These are phyloP conservation scores for Taxillus chinensis DNA, from an alignment of 164 flowering plant species.

Conservation along the genomic window DNA sequence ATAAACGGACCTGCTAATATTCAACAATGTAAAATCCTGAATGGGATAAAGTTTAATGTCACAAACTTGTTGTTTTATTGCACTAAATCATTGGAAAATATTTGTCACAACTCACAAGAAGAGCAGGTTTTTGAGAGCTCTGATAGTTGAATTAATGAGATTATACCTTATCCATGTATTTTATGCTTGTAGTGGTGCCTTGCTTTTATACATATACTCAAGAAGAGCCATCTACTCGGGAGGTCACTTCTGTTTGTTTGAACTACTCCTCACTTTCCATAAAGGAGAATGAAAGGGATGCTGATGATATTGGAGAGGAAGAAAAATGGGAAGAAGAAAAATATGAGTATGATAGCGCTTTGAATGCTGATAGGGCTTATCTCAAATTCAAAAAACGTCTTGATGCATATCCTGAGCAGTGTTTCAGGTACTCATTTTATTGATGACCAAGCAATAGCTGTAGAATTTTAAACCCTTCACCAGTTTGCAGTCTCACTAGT, in stretches of 20 bases:
- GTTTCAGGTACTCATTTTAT: slow-evolving; percentile 56
- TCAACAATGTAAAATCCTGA: too few relatives aligned
- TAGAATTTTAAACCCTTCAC: neutral
- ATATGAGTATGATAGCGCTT: slow-evolving; percentile 81
- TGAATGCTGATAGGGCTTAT: slow-evolving; percentile 77
- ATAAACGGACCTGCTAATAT: too few relatives aligned
- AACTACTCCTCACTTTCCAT: slow-evolving; percentile 34
- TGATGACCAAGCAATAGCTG: too few relatives aligned
- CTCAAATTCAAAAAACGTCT: slow-evolving; percentile 80
- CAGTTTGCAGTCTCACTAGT: too few relatives aligned
- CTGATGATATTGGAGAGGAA: slow-evolving; percentile 26
- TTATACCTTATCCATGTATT: slow-evolving; percentile 4
- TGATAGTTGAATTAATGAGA: neutral
- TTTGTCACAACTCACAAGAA: too few relatives aligned
- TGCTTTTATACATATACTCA: slow-evolving; percentile 69
- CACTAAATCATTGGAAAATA: too few relatives aligned
- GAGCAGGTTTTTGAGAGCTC: too few relatives aligned
- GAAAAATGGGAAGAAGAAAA: slow-evolving; percentile 71
- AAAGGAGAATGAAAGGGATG: slow-evolving; percentile 24
- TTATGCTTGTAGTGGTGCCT: slow-evolving; percentile 66
- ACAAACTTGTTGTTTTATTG: too few relatives aligned
- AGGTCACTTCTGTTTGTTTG: slow-evolving; percentile 20
- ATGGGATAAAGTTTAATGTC: too few relatives aligned
- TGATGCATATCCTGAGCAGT: slow-evolving; percentile 80
- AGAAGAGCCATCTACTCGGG: slow-evolving; percentile 34